Conservation (phyloP, 2,329 filamentous ascomycete species). For the Monilinia vaccinii-corymbosi region DNA sequence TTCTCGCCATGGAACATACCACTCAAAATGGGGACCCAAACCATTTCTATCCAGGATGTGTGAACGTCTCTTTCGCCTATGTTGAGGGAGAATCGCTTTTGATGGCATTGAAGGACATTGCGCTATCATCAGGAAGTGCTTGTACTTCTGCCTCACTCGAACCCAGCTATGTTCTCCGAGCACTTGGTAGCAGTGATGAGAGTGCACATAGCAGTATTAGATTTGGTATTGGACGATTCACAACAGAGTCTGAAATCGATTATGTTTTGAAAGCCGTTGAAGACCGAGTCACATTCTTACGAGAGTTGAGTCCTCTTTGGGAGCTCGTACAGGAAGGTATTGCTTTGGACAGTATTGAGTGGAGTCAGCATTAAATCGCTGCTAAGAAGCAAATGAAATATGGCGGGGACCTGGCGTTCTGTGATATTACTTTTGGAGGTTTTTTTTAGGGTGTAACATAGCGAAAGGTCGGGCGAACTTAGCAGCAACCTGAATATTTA, state of each 20-base stretch:
- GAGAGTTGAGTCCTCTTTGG: conserved; percentile 93
- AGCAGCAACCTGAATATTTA: background rate
- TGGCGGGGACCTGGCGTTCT: conserved; percentile 3
- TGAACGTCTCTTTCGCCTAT: conserved; percentile 97
- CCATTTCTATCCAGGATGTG: conserved; percentile 88
- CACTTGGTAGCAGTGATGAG: conserved; percentile 92
- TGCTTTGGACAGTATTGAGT: conserved; percentile 92
- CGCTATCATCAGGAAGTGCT: conserved; percentile 88
- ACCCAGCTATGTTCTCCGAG: conserved; percentile 90
- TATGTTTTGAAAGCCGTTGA: conserved; percentile 92
- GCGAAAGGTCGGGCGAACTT: conserved; percentile 2
- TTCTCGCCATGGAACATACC: conserved; percentile 86
- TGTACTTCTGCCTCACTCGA: conserved; percentile 96
- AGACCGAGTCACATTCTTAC: conserved; percentile 83
- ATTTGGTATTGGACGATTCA: conserved; percentile 96
- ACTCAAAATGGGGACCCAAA: conserved; percentile 77
- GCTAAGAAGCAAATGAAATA: conserved; percentile 3
- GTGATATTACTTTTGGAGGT: background rate
- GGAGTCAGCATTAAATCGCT: conserved; percentile 75
- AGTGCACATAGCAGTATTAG: conserved; percentile 96
- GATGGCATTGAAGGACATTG: conserved; percentile 98
- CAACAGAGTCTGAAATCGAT: conserved; percentile 89
- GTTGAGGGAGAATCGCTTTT: conserved; percentile 96
- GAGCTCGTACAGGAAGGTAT: conserved; percentile 96
- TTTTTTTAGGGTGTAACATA: conserved; percentile 3